Base-by-base conservation (phyloP, 257 asterid genomes). In the Buddleja alternifolia region DNA sequence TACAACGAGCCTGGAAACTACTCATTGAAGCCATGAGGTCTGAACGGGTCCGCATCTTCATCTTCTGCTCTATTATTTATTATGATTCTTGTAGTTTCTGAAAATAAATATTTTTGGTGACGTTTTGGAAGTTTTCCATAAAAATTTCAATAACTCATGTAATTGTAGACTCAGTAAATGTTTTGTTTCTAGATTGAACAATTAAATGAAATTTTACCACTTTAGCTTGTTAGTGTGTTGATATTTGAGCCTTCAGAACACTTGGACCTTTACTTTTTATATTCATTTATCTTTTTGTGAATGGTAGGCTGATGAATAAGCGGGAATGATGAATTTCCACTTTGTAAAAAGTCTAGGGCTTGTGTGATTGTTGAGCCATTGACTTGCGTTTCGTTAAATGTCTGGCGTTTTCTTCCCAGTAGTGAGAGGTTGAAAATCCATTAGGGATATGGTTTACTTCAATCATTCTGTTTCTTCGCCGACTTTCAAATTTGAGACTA, bases 1-100 rank as follows among this genome's bases (percentile, higher is more conserved):
- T 83, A 57, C 73, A 51, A 61, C 6, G 92, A 83, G 77, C 83
- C 90, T 8, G 98, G 93, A 21, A 83, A 85, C 54, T 86, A 82
- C 79, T 51, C 70, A 8, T 67, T 93, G 71, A 85, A 80, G 52
- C 79, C 69, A 7, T 87, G 78, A 85, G 66, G 60, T 51, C 52
- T 7, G n/a, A 19, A 16, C 50, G 67, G 75, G 71, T 59, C 53
- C 10, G 48, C n/a, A n/a, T 45, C 60, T 5, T 2, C 11, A 25
- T 12, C 32, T 60, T 67, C 4, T 66, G 17, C 42, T 69, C 67
- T 63, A 53, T 59, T 67, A 69, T 64, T 23, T 54, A 2, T 1
- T 52, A 23, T 51, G 23, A 41, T 66, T 71, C 25, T 66, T 60
- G 59, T 58, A 71, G 45, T 48, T 53, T 65, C 12, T 41, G 34